Conservation (phyloP, 2,329 filamentous ascomycete species). For the Cryoendolithus antarcticus region DNA sequence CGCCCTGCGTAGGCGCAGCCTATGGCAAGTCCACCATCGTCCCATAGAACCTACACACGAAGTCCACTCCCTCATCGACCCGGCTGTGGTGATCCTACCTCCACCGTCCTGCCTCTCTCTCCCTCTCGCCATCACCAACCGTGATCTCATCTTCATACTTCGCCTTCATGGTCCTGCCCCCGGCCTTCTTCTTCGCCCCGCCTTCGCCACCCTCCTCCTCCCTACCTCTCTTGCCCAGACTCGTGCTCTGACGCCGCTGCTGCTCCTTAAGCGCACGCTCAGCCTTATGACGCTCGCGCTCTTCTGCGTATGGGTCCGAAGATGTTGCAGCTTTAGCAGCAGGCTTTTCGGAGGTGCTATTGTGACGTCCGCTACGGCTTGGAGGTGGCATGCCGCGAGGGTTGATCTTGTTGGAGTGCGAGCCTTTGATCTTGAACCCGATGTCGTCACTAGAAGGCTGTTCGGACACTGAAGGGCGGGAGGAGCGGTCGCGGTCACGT, state of each 20-base stretch:
- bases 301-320: conserved; percentile 21
- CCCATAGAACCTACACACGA: too few relatives aligned
- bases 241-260: conserved; percentile 45
- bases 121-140: conserved; percentile 3
- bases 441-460: conserved; percentile 23
- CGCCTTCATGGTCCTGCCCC: conserved; percentile 4
- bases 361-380: not conserved
- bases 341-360: conserved; percentile 5
- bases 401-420: conserved; percentile 13
- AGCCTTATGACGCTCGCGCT: conserved; percentile 20
- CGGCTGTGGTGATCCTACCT: too few relatives aligned
- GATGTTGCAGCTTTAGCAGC: conserved; percentile 7
- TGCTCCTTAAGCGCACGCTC: conserved; percentile 53
- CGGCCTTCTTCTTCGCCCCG: conserved; percentile 3
- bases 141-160: conserved; percentile 6
- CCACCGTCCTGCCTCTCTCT: conserved; percentile 5
- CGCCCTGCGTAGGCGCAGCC: too few relatives aligned
- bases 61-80: too few relatives aligned
- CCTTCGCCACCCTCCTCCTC: conserved; percentile 5
- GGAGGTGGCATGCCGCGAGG: conserved; percentile 15
- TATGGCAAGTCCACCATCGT: too few relatives aligned
- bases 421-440: conserved; percentile 38
- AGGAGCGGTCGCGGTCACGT: conserved; percentile 29
- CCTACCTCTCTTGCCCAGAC: conserved; percentile 25
- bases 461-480: conserved; percentile 20